A percentile compares a stretch with the other conserved stretches of the same genome.
These are phyloP conservation scores for Orychophragmus violaceus DNA, from an alignment of 345 rosid species.

Conservation along the genomic window DNA sequence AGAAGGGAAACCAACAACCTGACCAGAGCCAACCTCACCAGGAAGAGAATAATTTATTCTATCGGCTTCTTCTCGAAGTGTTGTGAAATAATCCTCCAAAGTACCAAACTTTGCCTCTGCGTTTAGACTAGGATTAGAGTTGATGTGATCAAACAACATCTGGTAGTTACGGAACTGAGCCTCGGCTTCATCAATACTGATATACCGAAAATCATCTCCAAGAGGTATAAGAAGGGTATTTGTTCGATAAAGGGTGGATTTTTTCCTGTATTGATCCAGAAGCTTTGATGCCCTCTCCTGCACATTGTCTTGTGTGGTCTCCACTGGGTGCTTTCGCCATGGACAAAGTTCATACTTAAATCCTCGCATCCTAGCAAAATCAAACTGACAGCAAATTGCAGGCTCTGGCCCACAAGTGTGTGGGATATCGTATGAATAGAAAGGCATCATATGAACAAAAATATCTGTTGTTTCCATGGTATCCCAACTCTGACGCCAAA, in stretches of 20 bases:
- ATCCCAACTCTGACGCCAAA: slow-evolving; percentile 99
- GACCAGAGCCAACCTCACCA: slow-evolving; percentile 74
- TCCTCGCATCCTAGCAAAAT: slow-evolving; percentile 69
- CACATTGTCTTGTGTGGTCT: slow-evolving; percentile 72
- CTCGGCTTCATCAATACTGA: slow-evolving; percentile 82
- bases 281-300: slow-evolving; percentile 77
- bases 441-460: slow-evolving; percentile 98
- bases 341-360: slow-evolving; percentile 77
- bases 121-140: slow-evolving; percentile 75
- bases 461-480: slow-evolving; percentile 85
- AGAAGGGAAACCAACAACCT: slow-evolving; percentile 88
- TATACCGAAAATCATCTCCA: slow-evolving; percentile 94
- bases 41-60: slow-evolving; percentile 75
- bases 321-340: slow-evolving; percentile 72
- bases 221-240: slow-evolving; percentile 94
- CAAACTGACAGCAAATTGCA: slow-evolving; percentile 96
- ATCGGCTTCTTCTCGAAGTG: slow-evolving; percentile 79
- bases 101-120: slow-evolving; percentile 92
- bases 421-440: slow-evolving; percentile 93
- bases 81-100: slow-evolving; percentile 75
- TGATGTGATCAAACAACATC: slow-evolving; percentile 78
- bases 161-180: slow-evolving; percentile 95
- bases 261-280: slow-evolving; percentile 94
- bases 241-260: slow-evolving; percentile 75
- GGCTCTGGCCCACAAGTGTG: slow-evolving; percentile 99